Base-by-base conservation (phyloP, 1,284 basidiomycete genomes). In the Stereum hirsutum region DNA sequence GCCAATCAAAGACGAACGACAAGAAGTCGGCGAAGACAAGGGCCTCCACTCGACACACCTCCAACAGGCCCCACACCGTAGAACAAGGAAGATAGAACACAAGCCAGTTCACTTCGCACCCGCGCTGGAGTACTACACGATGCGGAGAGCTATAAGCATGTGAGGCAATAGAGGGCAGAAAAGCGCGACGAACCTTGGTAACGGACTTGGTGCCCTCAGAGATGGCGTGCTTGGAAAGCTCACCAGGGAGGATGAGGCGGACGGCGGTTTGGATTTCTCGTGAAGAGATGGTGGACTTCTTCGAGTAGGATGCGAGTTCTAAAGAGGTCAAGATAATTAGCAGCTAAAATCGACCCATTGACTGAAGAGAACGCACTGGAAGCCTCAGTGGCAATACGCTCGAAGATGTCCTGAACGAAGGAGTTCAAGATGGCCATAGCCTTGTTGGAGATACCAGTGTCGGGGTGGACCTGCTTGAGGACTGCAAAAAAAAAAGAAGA, bases 261-360 rank as follows among this genome's bases (percentile, higher is more conserved):
- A 93, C 89, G 42, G 87, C 78, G 42, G 90, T 94, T 67, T 93
- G 90, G 59, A 94, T 93, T 69, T 94, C 90, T 49, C 90, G 86
- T 35, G 89, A 92, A 41, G 90, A 92, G 67, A 94, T 92, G 41
- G 90, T 95, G 14, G 89, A 90, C 69, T 91, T 91, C 75, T 92
- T 81, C 52, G 80, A 81, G 70, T 84, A 83, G 25, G 72, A 69
- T 12, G 81, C 80, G 52, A 86, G 77, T 64, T 82, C 70, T 72
- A 50, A 2, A 21, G 23, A 15, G 2, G 14, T 6, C 5, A 65
- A 83, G 80, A 54, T 83, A 84, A 61, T 84, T 83, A 60, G 80
- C 77, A 49, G 76, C 74, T 52, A 80, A 76, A 57, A 80, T 19
- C 4, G 14, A 8, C 5, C 2, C 12, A 34, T 17, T 47, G 6